These are phyloP conservation scores for Amaranthus tricolor DNA, from an alignment of 179 eudicot species.

Conservation along the genomic window DNA sequence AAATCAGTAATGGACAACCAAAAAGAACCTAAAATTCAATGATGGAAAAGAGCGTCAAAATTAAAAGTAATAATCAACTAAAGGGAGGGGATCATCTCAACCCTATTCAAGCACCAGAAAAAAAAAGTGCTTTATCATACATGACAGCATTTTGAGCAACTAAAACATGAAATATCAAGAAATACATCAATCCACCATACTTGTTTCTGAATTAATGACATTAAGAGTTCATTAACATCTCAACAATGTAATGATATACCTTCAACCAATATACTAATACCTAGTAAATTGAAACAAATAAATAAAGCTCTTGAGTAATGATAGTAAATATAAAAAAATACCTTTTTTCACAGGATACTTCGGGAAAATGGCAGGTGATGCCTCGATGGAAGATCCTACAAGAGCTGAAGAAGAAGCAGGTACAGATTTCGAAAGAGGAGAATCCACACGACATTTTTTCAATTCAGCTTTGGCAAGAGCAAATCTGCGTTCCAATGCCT, in stretches of 20 bases:
- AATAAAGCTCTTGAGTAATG: background rate
- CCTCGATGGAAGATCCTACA: conserved; percentile 12
- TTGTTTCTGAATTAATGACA: background rate
- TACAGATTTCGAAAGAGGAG: conserved; percentile 11
- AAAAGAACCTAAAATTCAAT: no score
- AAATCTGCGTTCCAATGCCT: conserved; percentile 63
- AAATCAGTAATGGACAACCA: no score
- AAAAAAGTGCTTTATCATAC: background rate
- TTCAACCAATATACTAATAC: background rate
- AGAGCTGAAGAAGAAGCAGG: conserved; percentile 27
- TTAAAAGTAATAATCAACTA: background rate
- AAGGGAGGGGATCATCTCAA: background rate
- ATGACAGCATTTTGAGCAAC: background rate
- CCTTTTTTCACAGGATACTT: conserved; percentile 37
- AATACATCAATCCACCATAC: background rate
- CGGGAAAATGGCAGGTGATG: conserved; percentile 17
- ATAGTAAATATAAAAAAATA: conserved; percentile 3
- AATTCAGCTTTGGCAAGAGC: conserved; percentile 59
- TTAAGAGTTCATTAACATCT: background rate
- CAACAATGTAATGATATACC: background rate
- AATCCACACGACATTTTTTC: conserved; percentile 33
- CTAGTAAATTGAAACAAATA: background rate
- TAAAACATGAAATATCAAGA: background rate
- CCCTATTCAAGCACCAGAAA: background rate
- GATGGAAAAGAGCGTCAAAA: background rate